Evolutionary conservation across 768 basidiomycete species (phyloP).

Genomic region (Strobilomyces dryophilus): DNA sequence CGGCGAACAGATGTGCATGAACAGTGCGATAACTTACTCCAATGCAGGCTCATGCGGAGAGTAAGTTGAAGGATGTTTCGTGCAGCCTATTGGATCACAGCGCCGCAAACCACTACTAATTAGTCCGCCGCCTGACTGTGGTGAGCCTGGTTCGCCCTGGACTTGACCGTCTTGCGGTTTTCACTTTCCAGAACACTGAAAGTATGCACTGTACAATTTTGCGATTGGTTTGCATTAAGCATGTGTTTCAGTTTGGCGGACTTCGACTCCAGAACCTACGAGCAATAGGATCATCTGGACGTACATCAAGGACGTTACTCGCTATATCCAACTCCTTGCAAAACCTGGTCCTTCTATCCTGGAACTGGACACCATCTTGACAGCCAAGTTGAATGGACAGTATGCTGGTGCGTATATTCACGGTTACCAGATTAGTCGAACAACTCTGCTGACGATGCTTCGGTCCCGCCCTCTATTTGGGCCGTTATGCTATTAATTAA

Average conservation of each 20-base stretch:
- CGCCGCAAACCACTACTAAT: too few species aligned
- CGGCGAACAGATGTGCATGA: background rate
- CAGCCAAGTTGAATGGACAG: constrained; percentile 54
- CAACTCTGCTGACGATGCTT: constrained; percentile 64
- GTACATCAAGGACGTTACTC: constrained; percentile 69
- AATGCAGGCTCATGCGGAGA: constrained; percentile 57
- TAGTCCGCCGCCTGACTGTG: constrained; percentile 73
- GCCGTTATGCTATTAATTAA: background rate
- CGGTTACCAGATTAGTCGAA: too few species aligned
- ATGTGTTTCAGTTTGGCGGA: constrained; percentile 59
- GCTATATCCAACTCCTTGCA: constrained; percentile 66
- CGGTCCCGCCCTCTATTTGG: constrained; percentile 52
- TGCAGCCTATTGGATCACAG: background rate
- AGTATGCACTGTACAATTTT: constrained; percentile 39
- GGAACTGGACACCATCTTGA: constrained; percentile 66
- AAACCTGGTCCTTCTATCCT: constrained; percentile 67
- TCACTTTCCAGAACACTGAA: constrained; percentile 76
- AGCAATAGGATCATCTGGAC: constrained; percentile 74
- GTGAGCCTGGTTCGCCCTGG: constrained; percentile 60
- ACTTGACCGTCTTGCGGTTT: constrained; percentile 71
- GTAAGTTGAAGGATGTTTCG: constrained; percentile 33
- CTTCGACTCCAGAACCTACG: constrained; percentile 76
- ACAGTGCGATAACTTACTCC: background rate
- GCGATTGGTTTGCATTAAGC: background rate
- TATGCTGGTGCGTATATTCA: constrained; percentile 53